Conservation (phyloP, 2,329 filamentous ascomycete species). For the Venturia pyrina region DNA sequence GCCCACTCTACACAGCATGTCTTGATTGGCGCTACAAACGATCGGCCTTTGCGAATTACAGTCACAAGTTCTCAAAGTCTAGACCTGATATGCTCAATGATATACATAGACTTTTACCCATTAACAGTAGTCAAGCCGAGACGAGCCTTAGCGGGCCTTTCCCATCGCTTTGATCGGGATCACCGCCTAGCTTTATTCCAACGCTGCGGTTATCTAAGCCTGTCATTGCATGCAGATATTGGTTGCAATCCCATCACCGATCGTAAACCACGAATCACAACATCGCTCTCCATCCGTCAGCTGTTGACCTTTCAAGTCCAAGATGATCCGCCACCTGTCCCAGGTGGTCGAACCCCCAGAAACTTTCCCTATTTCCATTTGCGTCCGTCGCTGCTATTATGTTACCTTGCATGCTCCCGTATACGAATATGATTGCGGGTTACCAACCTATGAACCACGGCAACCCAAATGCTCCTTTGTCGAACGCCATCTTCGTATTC, state of each 20-base stretch:
- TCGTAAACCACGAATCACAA: conserved; percentile 21
- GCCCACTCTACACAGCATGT: neutral
- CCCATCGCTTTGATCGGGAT: neutral
- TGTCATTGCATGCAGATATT: conserved; percentile 10
- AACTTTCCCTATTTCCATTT: conserved; percentile 43
- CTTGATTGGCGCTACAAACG: neutral
- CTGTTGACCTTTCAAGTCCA: conserved; percentile 34
- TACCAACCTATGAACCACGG: conserved; percentile 43
- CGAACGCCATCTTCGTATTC: conserved; percentile 43
- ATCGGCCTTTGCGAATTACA: neutral
- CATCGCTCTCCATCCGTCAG: conserved; percentile 28
- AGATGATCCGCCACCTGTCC: conserved; percentile 44
- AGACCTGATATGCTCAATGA: neutral
- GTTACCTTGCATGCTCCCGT: neutral
- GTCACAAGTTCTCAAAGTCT: neutral
- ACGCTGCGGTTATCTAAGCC: neutral
- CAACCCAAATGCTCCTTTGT: conserved; percentile 48
- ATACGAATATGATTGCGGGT: neutral
- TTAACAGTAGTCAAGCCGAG: neutral
- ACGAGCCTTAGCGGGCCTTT: neutral
- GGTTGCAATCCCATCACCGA: conserved; percentile 12
- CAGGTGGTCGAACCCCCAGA: conserved; percentile 53
- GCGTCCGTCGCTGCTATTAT: conserved; percentile 37
- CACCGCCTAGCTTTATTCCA: neutral
- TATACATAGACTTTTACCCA: neutral